Base-by-base conservation (phyloP, 129 eudicot genomes). In the Centella asiatica region DNA sequence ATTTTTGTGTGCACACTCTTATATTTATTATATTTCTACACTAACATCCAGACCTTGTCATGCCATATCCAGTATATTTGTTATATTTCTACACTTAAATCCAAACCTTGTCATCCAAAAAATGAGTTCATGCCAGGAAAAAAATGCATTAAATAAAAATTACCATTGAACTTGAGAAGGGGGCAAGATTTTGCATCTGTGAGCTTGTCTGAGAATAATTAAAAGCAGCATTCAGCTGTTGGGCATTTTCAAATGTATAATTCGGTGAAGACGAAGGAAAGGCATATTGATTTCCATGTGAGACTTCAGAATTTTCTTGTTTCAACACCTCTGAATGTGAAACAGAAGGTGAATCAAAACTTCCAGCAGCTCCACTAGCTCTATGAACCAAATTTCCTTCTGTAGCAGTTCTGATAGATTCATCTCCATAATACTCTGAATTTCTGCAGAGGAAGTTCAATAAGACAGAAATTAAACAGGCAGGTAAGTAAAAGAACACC, bases 111-210 rank as follows among this genome's bases (percentile, higher is more conserved):
- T n/a, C n/a, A n/a, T n/a, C n/a, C n/a, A n/a, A n/a, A n/a, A n/a
- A n/a, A n/a, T n/a, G n/a, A n/a, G n/a, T n/a, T n/a, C n/a, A n/a
- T n/a, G n/a, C n/a, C n/a, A n/a, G n/a, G n/a, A n/a, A n/a, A n/a
- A n/a, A n/a, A n/a, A 53, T 8, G 15, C 13, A 27, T 27, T 20
- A 53, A 25, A n/a, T 12, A n/a, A n/a, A n/a, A 12, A 42, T 69
- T 78, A 85, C 93, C 99, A 81, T 78, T 33, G 81, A 86, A 74
- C 71, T 81, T 0, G 99, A 80, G 42, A 84, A 85, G 28, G 94
- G 73, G 60, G 95, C 57, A 61, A 81, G 65, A 69, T 76, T 83
- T 71, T 86, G 96, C 85, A 82, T 72, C 77, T 92, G 94, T 12
- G 86, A 62, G 54, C 76, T 73, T 26, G 90, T 49, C 73, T 85